Base-by-base conservation (phyloP, 1,284 basidiomycete species). In the Boletellus deceptivus region DNA sequence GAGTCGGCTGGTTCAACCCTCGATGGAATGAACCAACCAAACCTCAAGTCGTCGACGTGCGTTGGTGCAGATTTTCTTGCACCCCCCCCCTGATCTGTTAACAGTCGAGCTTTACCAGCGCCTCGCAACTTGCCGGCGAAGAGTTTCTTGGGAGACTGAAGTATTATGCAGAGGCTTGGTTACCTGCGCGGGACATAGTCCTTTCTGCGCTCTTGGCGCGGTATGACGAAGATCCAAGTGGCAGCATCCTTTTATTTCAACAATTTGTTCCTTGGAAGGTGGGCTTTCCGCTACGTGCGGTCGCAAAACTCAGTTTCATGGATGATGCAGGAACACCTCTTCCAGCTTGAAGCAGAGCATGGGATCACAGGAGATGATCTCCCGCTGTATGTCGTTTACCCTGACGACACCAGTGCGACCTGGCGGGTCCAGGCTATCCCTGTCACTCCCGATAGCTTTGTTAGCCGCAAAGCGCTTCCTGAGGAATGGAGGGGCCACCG, bases 351-450 rank as follows among this genome's bases (percentile, higher is more conserved):
- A 69, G 64, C 67, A 5, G 82, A 84, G 56, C 68, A 75, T 16
- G 57, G 62, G 5, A 70, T 82, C 35, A 54, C 76, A 0, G 69
- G 66, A 2, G 67, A 75, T 14, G 71, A 75, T 50, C 75, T 84
- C 62, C 82, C 88, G 0, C 76, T 91, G 43, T 99, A 98, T 67
- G 80, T 96, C 50, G 75, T 99, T 50, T 99, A 98, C 69, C 91
- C 93, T 3, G 96, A 99, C 64, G 87, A 89, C 63, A 75, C 73
- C 2, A 75, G 71, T 17, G 79, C 75, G 24, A 92, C 86, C 65
- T 99, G 96, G 96, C 85, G 97, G 43, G 75, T 99, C 43, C 96
- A 98, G 68, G 94, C 94, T 14, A 91, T 99, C 14, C 90, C 96
- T 14, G 74, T 87, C 46, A 78, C 84, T 2, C 75, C 88, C 3